A percentile compares a stretch with the other conserved stretches of the same genome.
phyloP scores from a whole-genome alignment of 2,329 filamentous ascomycete species.

The Leptographium wingfieldii region DNA sequence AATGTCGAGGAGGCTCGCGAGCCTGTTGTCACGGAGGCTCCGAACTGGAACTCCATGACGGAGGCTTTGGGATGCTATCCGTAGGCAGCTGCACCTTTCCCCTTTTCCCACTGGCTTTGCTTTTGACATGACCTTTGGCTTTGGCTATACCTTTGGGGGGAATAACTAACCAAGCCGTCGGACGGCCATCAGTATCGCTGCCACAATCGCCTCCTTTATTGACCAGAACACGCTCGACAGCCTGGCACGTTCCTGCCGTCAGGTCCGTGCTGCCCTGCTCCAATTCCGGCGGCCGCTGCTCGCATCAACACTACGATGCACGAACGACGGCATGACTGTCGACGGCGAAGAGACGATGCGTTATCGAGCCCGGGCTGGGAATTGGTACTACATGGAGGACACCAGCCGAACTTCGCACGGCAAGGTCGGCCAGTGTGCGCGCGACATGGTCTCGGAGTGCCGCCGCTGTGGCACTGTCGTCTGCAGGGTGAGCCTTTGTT shows the following conservation, averaged over 20 bases:
- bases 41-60: slow-evolving; percentile 46
- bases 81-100: slow-evolving; percentile 35
- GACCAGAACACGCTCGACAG: slow-evolving; percentile 81
- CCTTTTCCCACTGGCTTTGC: slow-evolving; percentile 2
- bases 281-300: slow-evolving; percentile 67
- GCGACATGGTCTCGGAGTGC: slow-evolving; percentile 78
- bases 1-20: slow-evolving; percentile 13
- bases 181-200: slow-evolving; percentile 51
- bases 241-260: slow-evolving; percentile 69
- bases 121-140: slow-evolving; percentile 2
- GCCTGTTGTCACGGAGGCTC: slow-evolving; percentile 25
- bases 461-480: slow-evolving; percentile 64
- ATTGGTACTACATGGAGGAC: slow-evolving; percentile 49
- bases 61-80: slow-evolving; percentile 55
- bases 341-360: slow-evolving; percentile 44
- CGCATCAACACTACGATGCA: slow-evolving; percentile 64
- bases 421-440: slow-evolving; percentile 67
- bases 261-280: slow-evolving; percentile 63
- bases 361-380: slow-evolving; percentile 42
- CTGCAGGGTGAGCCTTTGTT: slow-evolving; percentile 51
- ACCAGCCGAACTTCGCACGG: slow-evolving; percentile 38
- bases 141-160: slow-evolving; percentile 9
- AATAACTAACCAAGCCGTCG: slow-evolving; percentile 10
- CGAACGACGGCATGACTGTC: slow-evolving; percentile 50
- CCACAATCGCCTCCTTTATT: slow-evolving; percentile 60